Evolutionary conservation across 768 basidiomycete species (phyloP), one percentile per base, ranked within the genome.

Genomic region (Kwoniella dejecticola): DNA sequence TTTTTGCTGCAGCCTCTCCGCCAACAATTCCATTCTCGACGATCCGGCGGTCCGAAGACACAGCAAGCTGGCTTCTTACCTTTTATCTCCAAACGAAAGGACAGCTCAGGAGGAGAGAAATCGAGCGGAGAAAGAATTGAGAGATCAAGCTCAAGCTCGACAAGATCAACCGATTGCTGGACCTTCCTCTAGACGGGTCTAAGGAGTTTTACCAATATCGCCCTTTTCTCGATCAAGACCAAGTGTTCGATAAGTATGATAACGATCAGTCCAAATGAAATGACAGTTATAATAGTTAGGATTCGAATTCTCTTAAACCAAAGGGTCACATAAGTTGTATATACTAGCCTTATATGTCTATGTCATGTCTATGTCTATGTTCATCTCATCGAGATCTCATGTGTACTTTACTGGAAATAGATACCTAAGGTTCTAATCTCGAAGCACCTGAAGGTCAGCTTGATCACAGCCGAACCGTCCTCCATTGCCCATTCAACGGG

Each of bases 371-470:
- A 42, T 27, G 45, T 47, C 24, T 27, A 27, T 47, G 10, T 21
- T 10, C 17, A 6, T 23, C 21, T 47, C 24, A 47, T 19, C 8
- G 45, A 24, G 8, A 27, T 26, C 3, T 47, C 19, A 27, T 21
- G 5, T 19, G 12, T 19, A 26, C 23, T 24, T 38, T 26, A 53
- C 4, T 58, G 27, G 29, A 60, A 27, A 30, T 17, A 23, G 17
- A 60, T 41, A 36, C 40, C 29, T 2, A 62, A 30, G 2, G 63
- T 59, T 31, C 42, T 90, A 64, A 92, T 87, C 77, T 93, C 90
- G 67, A 92, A 93, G 4, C 86, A 87, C 58, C 88, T 83, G 84
- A 93, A 92, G 60, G 83, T 80, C 36, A 92, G 41, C 4, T 47
- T n/a, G 7, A 59, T 38, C 26, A 29, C 45, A 12, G 36, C 13